Base-by-base conservation (phyloP, 75 land plant species). In the Larix kaempferi region DNA sequence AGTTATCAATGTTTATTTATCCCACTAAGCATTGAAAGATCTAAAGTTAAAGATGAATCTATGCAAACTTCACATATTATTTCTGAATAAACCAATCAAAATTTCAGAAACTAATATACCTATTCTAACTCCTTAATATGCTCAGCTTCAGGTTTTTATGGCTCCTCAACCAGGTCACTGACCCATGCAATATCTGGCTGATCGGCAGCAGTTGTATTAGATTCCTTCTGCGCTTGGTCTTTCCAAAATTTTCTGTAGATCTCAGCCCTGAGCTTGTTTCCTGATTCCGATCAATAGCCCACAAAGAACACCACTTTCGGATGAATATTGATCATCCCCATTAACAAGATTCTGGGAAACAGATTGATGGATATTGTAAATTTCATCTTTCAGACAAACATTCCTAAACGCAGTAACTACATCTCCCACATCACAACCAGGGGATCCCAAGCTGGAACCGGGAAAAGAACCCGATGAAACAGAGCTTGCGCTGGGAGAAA, bases 141-240 rank as follows among this genome's bases (percentile, higher is more conserved):
- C 12, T 8, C 54, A 49, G 54, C 8, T 49, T 49, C 54, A 49
- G 54, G 8, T 49, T 60, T 55, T 74, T 14, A 74, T 13, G 44
- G 56, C 54, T 74, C 75, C 27, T 56, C 75, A 54, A 83, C 85
- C 61, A 83, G 78, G 19, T 83, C 83, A 49, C 49, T 83, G 55
- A 83, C 85, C 85, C 85, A 83, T 26, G 71, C 78, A 26, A 83
- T 65, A 75, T 83, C 83, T 35, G 83, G 83, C 26, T 66, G 69
- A 57, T 83, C 85, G 0, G 58, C 29, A 74, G 12, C 75, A 54
- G 12, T 55, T 13, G 54, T 60, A 27, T 27, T 27, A 55, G 26
- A 56, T 23, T 74, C 75, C 75, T 74, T 44, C 19, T 55, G 33
- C n/a, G 10, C 23, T 41, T 69, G 73, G 73, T 41, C 73, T 37